A percentile compares a stretch with the other conserved stretches of the same genome.
Evolutionary conservation across 345 rosid species (phyloP).

Genomic region (Hibiscus mutabilis): DNA sequence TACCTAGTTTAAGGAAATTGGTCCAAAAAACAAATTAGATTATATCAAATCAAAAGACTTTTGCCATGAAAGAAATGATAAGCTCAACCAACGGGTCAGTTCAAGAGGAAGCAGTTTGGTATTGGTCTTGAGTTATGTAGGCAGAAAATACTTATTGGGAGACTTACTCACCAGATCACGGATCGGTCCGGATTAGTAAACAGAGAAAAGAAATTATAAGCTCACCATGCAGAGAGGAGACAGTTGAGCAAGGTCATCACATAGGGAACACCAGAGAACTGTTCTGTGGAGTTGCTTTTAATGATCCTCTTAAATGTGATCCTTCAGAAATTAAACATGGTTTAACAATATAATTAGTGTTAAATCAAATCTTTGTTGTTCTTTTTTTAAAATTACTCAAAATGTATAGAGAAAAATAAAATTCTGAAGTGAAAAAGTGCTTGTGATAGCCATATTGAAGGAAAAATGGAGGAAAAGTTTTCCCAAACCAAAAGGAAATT

Average conservation of each 20-base stretch:
- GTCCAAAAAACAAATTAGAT: background rate
- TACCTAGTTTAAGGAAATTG: slow-evolving; percentile 42
- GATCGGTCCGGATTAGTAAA: too few relatives aligned
- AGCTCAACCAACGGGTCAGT: slow-evolving; percentile 13
- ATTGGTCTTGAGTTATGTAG: too few relatives aligned
- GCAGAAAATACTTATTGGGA: too few relatives aligned
- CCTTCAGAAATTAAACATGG: slow-evolving; percentile 29
- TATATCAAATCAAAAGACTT: too few relatives aligned
- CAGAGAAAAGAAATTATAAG: background rate
- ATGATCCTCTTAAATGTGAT: slow-evolving; percentile 85
- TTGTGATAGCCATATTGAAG: background rate
- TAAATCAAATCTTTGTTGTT: background rate
- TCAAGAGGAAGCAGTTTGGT: too few relatives aligned
- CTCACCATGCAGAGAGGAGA: slow-evolving; percentile 94
- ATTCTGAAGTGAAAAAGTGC: background rate
- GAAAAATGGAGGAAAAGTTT: background rate
- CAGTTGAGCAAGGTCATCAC: slow-evolving; percentile 94
- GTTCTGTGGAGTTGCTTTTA: slow-evolving; percentile 60
- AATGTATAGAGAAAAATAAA: background rate
- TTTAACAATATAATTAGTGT: background rate
- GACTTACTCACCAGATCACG: too few relatives aligned
- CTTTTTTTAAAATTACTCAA: background rate
- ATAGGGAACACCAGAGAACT: slow-evolving; percentile 93
- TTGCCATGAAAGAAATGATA: background rate
- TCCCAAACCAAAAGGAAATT: background rate